Evolutionary conservation across 129 eudicot species (phyloP).

Genomic region (Artemisia annua): DNA sequence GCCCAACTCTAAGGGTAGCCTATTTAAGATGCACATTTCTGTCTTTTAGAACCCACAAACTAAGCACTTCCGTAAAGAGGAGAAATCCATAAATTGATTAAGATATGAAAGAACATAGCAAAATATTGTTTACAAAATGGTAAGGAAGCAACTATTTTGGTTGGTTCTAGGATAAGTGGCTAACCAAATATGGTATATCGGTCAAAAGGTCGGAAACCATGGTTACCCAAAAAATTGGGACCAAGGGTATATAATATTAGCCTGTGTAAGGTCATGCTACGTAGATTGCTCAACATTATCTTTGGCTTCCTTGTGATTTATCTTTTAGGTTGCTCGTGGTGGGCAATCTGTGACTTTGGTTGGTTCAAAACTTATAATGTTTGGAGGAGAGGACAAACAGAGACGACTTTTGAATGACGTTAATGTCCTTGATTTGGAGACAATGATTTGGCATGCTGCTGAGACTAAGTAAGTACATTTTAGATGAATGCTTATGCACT

Average conservation of each 20-base stretch:
- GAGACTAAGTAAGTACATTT: conserved; percentile 58
- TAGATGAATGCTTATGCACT: conserved; percentile 4
- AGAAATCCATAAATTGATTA: neutral
- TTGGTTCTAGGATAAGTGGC: no score
- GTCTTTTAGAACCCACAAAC: no score
- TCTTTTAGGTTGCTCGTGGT: conserved; percentile 74
- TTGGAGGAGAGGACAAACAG: conserved; percentile 88
- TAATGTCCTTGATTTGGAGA: conserved; percentile 78
- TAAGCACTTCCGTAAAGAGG: no score
- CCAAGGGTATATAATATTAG: neutral
- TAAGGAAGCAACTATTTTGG: neutral
- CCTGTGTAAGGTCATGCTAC: neutral
- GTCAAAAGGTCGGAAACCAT: no score
- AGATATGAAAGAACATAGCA: neutral
- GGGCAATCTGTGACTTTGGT: conserved; percentile 86
- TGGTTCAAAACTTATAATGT: conserved; percentile 87
- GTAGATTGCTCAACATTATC: conserved; percentile 23
- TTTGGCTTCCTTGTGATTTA: conserved; percentile 16
- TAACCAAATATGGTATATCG: neutral
- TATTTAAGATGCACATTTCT: neutral
- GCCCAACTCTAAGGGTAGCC: neutral
- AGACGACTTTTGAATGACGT: conserved; percentile 79
- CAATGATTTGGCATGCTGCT: conserved; percentile 75
- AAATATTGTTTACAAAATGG: neutral
- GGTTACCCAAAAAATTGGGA: conserved; percentile 9